A percentile compares a stretch with the other conserved stretches of the same genome.
Evolutionary conservation across 192 early-diverging fungal species (phyloP).

Genomic region (Radiomyces spectabilis): DNA sequence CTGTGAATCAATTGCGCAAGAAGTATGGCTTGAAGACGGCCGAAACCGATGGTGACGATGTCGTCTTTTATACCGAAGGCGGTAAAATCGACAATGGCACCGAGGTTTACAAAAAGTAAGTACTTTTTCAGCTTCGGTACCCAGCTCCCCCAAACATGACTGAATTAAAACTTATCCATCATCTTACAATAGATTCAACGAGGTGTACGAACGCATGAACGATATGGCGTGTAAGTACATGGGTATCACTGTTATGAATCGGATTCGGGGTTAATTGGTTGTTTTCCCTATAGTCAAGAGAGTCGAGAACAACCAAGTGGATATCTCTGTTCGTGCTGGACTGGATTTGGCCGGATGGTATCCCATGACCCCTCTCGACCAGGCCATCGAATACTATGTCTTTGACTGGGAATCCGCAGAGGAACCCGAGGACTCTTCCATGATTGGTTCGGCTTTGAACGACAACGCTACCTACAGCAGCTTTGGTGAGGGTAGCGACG

Average conservation of each 20-base stretch:
- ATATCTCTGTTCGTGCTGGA: constrained; percentile 23
- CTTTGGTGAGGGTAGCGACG: constrained; percentile 22
- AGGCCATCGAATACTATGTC: constrained; percentile 23
- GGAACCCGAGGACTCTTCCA: constrained; percentile 8
- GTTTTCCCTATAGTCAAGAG: constrained; percentile 9
- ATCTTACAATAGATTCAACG: constrained; percentile 8
- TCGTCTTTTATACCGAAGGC: constrained; percentile 15
- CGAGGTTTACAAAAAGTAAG: constrained; percentile 3
- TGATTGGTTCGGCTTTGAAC: constrained; percentile 3
- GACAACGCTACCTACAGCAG: constrained; percentile 6
- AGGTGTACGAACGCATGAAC: background rate
- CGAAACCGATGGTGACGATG: constrained; percentile 10
- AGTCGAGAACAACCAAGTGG: constrained; percentile 4
- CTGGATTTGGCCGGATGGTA: constrained; percentile 24
- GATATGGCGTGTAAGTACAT: constrained; percentile 15
- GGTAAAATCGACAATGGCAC: constrained; percentile 21
- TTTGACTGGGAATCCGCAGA: constrained; percentile 29
- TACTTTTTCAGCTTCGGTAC: too few relatives aligned
- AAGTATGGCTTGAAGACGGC: constrained; percentile 21
- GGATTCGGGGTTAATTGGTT: background rate
- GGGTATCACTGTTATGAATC: background rate
- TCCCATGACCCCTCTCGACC: constrained; percentile 4
- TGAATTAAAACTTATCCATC: too few relatives aligned
- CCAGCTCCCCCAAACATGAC: too few relatives aligned
- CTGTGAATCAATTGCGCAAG: constrained; percentile 14